Base-by-base conservation (phyloP, 2,329 filamentous ascomycete genomes). In the Ascochyta clinopodiicola region DNA sequence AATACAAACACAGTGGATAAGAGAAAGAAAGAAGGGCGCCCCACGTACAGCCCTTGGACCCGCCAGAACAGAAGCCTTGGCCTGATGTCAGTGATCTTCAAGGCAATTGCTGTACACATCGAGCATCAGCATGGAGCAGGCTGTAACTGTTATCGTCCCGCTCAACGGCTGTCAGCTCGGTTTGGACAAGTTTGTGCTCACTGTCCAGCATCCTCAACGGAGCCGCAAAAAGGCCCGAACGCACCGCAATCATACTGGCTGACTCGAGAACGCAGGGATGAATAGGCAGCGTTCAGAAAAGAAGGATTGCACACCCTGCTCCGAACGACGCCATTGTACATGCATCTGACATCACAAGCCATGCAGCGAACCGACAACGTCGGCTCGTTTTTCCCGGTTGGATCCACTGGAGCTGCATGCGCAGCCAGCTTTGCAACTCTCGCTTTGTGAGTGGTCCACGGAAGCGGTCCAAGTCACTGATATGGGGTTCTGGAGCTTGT, bases 291-390 rank as follows among this genome's bases (percentile, higher is more conserved):
- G 29, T 42, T 25, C 19, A 50, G 46, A 15, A 42, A 38, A 21
- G 42, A 17, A 17, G 29, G 27, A 12, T 24, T 44, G 32, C 15
- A 43, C 25, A 34, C 43, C 46, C 45, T 46, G 46, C 15, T 19
- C 25, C 22, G 22, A 37, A 50, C 45, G 36, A 51, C 37, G 52
- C 50, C 52, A 50, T 43, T 27, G 31, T 47, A 46, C 52, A 56
- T 47, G 38, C 31, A 37, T 27, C 31, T 56, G 42, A 56, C 46
- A 56, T 56, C 42, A 50, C 36, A 6, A 43, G 43, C 13, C 22
- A 29, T 35, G 6, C 8, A 42, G 15, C 36, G 39, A 45, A 35
- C 24, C 46, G 36, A 50, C 21, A 24, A 37, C 22, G 47, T 36
- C 52, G 40, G 37, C 40, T 46, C 52, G 17, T 22, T 42, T 22